Base-by-base conservation (phyloP, 805 yeast species). In the Metschnikowia kofuensis region DNA sequence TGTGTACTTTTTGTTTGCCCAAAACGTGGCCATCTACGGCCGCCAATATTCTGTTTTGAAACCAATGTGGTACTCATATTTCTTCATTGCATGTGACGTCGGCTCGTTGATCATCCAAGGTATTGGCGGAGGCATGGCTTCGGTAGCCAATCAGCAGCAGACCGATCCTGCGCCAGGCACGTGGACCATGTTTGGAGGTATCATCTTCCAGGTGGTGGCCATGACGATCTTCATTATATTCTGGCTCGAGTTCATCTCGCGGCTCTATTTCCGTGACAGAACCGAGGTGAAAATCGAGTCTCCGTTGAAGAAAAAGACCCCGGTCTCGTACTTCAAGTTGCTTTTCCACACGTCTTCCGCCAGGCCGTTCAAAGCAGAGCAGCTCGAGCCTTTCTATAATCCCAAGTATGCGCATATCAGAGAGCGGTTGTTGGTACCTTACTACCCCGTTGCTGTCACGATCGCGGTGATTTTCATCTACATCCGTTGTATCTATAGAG, bases 31-130 rank as follows among this genome's bases (percentile, higher is more conserved):
- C 15, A 57, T 68, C 26, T 69, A 69, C 48, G 75, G 76, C 8
- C 52, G 72, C 44, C 60, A 62, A 32, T 72, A 63, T 52, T 67
- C 74, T 12, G 56, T 68, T 3, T 57, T 71, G 47, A 67, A 67
- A 46, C 77, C 77, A 1, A 62, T 71, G 64, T 70, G 74, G 74
- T 72, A 72, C 50, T 67, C 76, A 4, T 71, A 72, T 56, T 61
- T 71, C 32, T 72, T 72, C 52, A 68, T 72, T 46, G 61, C 69
- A 2, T 49, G 62, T 35, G 77, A 72, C 50, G 70, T 70, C 14
- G 40, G 70, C 2, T 68, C 74, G 1, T 59, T 71, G 26, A 27
- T 70, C 26, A 55, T 72, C 29, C 77, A 72, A 55, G 74, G 73
- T 6, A 64, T 62, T 26, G 75, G 73, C 8, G 75, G 75, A 15